Conservation (phyloP, 176 grass and related monocot genomes). For the Alloteropsis semialata region DNA sequence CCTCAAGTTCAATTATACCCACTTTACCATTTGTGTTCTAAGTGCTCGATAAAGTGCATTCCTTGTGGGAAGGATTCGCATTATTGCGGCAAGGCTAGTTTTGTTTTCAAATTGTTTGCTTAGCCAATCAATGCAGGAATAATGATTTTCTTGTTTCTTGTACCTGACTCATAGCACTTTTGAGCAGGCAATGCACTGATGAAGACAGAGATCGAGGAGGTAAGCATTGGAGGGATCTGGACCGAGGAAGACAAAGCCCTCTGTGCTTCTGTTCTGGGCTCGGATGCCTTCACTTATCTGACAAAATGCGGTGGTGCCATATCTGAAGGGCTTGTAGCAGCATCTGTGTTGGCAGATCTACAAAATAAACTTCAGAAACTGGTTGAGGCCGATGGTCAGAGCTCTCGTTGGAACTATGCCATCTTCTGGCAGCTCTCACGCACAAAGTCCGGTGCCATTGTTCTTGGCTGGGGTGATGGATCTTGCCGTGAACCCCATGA, state of each 20-base stretch:
- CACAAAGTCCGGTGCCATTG: slow-evolving; percentile 56
- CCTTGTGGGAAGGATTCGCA: neutral
- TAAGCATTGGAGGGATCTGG: slow-evolving; percentile 33
- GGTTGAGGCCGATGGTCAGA: slow-evolving; percentile 42
- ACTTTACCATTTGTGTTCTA: neutral
- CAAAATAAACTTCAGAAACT: slow-evolving; percentile 71
- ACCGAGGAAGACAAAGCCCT: slow-evolving; percentile 49
- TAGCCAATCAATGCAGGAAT: neutral
- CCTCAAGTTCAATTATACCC: neutral
- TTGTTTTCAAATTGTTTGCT: neutral
- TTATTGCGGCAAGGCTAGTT: neutral
- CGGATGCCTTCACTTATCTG: slow-evolving; percentile 67
- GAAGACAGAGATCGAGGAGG: slow-evolving; percentile 28
- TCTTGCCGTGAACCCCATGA: slow-evolving; percentile 59
- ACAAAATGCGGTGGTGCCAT: slow-evolving; percentile 38
- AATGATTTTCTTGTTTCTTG: neutral
- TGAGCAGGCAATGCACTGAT: slow-evolving; percentile 27
- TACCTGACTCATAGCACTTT: neutral
- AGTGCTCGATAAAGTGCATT: neutral
- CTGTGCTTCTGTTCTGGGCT: slow-evolving; percentile 48
- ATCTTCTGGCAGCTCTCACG: slow-evolving; percentile 87
- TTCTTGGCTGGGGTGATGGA: slow-evolving; percentile 85
- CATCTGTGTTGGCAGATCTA: slow-evolving; percentile 44
- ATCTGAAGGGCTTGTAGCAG: slow-evolving; percentile 59
- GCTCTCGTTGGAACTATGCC: slow-evolving; percentile 67